Evolutionary conservation across 2,329 filamentous ascomycete species (phyloP).

Genomic region (Talaromyces sp.): DNA sequence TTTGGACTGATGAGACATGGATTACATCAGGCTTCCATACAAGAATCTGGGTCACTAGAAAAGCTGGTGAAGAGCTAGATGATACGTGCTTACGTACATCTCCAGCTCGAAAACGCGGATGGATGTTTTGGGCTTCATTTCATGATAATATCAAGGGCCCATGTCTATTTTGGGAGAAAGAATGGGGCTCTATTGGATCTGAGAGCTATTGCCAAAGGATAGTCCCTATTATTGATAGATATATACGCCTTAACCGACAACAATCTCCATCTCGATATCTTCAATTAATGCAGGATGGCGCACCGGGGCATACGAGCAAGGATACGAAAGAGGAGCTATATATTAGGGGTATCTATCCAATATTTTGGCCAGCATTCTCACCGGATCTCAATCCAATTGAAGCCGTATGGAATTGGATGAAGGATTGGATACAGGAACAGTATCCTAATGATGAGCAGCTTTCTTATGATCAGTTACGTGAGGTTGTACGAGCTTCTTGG

Average conservation of each 20-base stretch:
- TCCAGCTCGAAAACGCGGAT: background rate
- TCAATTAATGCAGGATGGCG: conserved; percentile 1
- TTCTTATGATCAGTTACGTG: background rate
- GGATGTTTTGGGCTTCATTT: background rate
- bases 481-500: background rate
- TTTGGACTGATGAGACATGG: conserved; percentile 17
- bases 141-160: background rate
- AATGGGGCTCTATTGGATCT: background rate
- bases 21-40: conserved; percentile 19
- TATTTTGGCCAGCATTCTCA: conserved; percentile 5
- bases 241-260: conserved; percentile 5
- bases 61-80: conserved; percentile 19
- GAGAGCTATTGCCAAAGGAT: background rate
- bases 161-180: background rate
- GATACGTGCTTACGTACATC: background rate
- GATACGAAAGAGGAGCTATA: background rate
- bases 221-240: background rate
- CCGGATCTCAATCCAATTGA: conserved; percentile 8
- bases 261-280: background rate
- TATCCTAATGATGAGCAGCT: background rate
- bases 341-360: background rate
- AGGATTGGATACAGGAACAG: background rate
- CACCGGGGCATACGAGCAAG: background rate
- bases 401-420: background rate
- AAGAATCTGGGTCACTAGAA: conserved; percentile 16